These are phyloP conservation scores for Termitomyces sp. DNA, from an alignment of 768 basidiomycete species.

Conservation along the genomic window DNA sequence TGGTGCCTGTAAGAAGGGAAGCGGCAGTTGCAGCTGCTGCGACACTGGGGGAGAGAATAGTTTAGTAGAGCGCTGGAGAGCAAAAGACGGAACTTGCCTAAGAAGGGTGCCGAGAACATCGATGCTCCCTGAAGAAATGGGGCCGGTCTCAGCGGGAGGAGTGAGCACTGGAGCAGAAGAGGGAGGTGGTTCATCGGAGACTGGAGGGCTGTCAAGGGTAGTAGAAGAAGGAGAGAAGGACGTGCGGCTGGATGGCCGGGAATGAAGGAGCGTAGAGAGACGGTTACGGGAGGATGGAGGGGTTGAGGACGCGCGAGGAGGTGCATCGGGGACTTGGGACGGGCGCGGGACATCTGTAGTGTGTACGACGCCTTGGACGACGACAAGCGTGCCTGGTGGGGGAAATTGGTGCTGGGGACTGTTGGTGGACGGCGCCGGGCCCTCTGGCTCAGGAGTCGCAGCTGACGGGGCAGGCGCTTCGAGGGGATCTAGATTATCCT, in stretches of 20 bases:
- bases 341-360: conserved; percentile 60
- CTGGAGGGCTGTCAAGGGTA: conserved; percentile 9
- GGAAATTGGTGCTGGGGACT: conserved; percentile 42
- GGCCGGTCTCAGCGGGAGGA: conserved; percentile 17
- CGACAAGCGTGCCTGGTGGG: conserved; percentile 74
- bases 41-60: conserved; percentile 43
- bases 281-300: conserved; percentile 26
- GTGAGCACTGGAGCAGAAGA: neutral
- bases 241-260: conserved; percentile 26
- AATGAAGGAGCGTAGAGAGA: conserved; percentile 31
- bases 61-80: neutral
- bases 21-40: conserved; percentile 92
- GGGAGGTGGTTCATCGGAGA: conserved; percentile 1
- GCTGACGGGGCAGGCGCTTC: neutral
- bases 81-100: conserved; percentile 44
- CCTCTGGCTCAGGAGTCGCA: conserved; percentile 1
- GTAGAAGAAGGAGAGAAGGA: conserved; percentile 12
- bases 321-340: conserved; percentile 12
- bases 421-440: neutral
- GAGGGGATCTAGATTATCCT: neutral
- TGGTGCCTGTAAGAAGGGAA: conserved; percentile 72
- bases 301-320: conserved; percentile 28
- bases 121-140: conserved; percentile 69
- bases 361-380: conserved; percentile 81
- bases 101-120: conserved; percentile 81